Evolutionary conservation across 495 filamentous ascomycete species (phyloP).

Genomic region (Usnea hakonensis): DNA sequence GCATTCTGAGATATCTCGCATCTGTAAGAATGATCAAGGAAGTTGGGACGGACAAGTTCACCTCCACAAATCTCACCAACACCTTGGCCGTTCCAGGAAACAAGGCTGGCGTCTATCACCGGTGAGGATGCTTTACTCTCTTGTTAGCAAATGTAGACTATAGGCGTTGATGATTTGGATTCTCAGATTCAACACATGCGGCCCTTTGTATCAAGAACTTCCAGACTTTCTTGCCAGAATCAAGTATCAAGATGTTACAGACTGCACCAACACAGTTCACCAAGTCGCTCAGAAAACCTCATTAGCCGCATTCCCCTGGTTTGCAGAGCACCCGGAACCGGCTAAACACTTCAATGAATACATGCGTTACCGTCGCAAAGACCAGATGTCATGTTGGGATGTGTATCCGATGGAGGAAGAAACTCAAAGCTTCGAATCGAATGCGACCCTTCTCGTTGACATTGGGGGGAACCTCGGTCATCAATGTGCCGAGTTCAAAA

Average conservation of each 20-base stretch:
- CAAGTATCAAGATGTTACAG: slow-evolving; percentile 35
- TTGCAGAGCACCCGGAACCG: slow-evolving; percentile 23
- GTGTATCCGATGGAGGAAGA: slow-evolving; percentile 11
- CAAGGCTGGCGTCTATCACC: slow-evolving; percentile 4
- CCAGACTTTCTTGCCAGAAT: slow-evolving; percentile 37
- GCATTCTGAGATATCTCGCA: slow-evolving; percentile 15
- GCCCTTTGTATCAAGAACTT: slow-evolving; percentile 27
- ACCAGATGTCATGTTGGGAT: not conserved
- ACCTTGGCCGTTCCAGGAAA: slow-evolving; percentile 13
- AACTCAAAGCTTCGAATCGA: slow-evolving; percentile 26
- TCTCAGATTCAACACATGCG: slow-evolving; percentile 29
- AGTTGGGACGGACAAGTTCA: slow-evolving; percentile 9
- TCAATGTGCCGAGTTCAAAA: slow-evolving; percentile 39
- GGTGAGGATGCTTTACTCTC: no score
- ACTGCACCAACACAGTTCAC: slow-evolving; percentile 12
- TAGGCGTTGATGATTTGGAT: not conserved
- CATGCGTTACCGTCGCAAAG: not conserved
- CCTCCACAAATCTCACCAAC: slow-evolving; percentile 18
- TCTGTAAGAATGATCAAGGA: slow-evolving; percentile 15
- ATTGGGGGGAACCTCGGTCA: slow-evolving; percentile 49
- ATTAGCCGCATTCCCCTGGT: slow-evolving; percentile 21
- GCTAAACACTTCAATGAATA: slow-evolving; percentile 26
- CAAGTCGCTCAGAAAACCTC: not conserved
- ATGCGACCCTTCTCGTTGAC: slow-evolving; percentile 44
- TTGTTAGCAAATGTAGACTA: not conserved